Percentiles rank a stretch among this genome's conserved stretches.
Evolutionary conservation across 225 moss, liverwort and hornwort species (phyloP).

Genomic region (Polytrichum commune): DNA sequence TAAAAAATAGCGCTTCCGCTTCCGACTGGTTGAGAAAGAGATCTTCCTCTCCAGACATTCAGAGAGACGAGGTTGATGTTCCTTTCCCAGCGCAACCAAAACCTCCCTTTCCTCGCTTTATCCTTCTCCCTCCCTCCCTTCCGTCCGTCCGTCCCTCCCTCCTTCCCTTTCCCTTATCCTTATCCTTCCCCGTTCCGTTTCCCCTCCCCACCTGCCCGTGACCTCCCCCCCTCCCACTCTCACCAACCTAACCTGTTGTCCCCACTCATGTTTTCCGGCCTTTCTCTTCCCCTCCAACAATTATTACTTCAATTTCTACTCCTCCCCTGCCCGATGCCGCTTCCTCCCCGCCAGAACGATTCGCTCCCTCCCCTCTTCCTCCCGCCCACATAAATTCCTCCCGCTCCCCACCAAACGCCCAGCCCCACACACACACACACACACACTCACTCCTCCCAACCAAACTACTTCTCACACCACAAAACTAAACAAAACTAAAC

Average conservation of each 20-base stretch:
- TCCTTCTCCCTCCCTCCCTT: neutral
- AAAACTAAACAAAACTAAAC: too few species aligned
- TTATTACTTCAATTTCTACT: neutral
- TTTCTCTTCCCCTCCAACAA: neutral
- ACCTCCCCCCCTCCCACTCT: constrained; percentile 1
- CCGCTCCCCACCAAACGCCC: neutral
- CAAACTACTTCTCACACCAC: too few species aligned
- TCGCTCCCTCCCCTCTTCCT: neutral
- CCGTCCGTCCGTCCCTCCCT: neutral
- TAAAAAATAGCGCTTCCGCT: constrained; percentile 51
- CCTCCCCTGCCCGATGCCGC: neutral
- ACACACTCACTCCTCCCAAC: neutral
- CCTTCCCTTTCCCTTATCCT: neutral
- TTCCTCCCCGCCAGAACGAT: neutral
- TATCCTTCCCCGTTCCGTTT: neutral
- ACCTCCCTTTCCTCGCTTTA: neutral
- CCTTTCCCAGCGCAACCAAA: constrained; percentile 9
- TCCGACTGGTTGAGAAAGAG: constrained; percentile 59
- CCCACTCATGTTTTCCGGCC: constrained; percentile 46
- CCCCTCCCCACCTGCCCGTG: neutral
- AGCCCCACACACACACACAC: neutral
- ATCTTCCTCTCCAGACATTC: constrained; percentile 66
- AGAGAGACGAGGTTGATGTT: constrained; percentile 31
- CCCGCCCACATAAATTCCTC: neutral
- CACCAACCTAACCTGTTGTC: constrained; percentile 69